Evolutionary conservation across 352 stramenopile species (phyloP).

Genomic region (Pythium apleroticum): DNA sequence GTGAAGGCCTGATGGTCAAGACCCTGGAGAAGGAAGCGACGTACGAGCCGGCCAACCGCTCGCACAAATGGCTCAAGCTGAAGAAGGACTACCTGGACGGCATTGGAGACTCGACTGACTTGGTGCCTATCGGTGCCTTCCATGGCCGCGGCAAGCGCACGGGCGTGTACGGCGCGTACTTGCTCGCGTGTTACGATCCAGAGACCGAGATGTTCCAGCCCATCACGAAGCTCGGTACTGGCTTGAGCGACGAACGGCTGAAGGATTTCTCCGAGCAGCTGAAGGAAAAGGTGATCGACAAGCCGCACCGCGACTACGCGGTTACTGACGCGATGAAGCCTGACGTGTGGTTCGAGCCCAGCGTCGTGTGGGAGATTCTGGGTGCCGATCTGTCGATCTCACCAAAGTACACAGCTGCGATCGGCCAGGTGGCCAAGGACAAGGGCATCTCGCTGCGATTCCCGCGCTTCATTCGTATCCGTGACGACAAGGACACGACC

Average conservation of each 20-base stretch:
- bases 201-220: constrained; percentile 98
- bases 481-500: constrained; percentile 97
- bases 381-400: constrained; percentile 98
- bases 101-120: constrained; percentile 97
- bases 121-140: constrained; percentile 99
- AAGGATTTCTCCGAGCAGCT: constrained; percentile 87
- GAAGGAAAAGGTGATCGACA: constrained; percentile 78
- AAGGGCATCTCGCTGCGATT: constrained; percentile 99
- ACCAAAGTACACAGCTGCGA: constrained; percentile 96
- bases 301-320: constrained; percentile 91
- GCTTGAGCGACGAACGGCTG: constrained; percentile 98
- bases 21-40: constrained; percentile 96
- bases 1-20: constrained; percentile 99
- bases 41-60: constrained; percentile 97
- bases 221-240: constrained; percentile 98
- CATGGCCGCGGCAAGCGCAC: constrained; percentile 95
- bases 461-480: constrained; percentile 96
- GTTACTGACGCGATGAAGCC: constrained; percentile 88
- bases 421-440: constrained; percentile 87
- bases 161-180: constrained; percentile 97
- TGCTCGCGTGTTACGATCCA: constrained; percentile 98
- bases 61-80: constrained; percentile 99
- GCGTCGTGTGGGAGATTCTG: constrained; percentile 98
- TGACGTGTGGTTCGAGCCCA: constrained; percentile 96
- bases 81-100: constrained; percentile 99